phyloP scores from a whole-genome alignment of 1,139 yeast species.

The Blastobotrys proliferans region DNA sequence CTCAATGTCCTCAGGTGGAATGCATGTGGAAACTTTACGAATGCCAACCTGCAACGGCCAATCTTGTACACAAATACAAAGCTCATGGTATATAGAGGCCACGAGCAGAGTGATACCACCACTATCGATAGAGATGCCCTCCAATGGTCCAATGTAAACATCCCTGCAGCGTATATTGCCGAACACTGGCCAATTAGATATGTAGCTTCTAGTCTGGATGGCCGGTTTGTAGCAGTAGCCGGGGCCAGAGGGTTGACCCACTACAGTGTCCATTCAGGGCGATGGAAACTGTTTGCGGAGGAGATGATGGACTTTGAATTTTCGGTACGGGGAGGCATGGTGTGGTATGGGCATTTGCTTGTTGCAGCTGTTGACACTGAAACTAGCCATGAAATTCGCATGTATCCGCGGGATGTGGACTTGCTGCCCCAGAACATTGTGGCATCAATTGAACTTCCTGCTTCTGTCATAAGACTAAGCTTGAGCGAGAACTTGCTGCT shows the following conservation, averaged over 20 bases:
- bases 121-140: slow-evolving; percentile 38
- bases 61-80: slow-evolving; percentile 36
- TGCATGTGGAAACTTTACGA: slow-evolving; percentile 29
- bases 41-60: slow-evolving; percentile 33
- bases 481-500: slow-evolving; percentile 30
- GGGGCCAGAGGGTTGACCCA: slow-evolving; percentile 42
- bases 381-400: slow-evolving; percentile 29
- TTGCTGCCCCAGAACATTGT: slow-evolving; percentile 30
- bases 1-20: slow-evolving; percentile 34
- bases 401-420: slow-evolving; percentile 37
- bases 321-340: slow-evolving; percentile 41
- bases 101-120: slow-evolving; percentile 36
- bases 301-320: slow-evolving; percentile 38
- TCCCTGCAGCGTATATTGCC: slow-evolving; percentile 39
- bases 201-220: slow-evolving; percentile 38
- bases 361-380: slow-evolving; percentile 37
- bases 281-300: slow-evolving; percentile 40
- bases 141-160: slow-evolving; percentile 38
- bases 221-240: slow-evolving; percentile 42
- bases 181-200: slow-evolving; percentile 41
- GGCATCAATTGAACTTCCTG: slow-evolving; percentile 25
- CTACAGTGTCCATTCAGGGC: slow-evolving; percentile 37
- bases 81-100: slow-evolving; percentile 39
- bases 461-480: slow-evolving; percentile 31
- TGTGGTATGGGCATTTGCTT: slow-evolving; percentile 40